Evolutionary conservation across 2,329 filamentous ascomycete species (phyloP).

Genomic region (Fusarium sublunatum): DNA sequence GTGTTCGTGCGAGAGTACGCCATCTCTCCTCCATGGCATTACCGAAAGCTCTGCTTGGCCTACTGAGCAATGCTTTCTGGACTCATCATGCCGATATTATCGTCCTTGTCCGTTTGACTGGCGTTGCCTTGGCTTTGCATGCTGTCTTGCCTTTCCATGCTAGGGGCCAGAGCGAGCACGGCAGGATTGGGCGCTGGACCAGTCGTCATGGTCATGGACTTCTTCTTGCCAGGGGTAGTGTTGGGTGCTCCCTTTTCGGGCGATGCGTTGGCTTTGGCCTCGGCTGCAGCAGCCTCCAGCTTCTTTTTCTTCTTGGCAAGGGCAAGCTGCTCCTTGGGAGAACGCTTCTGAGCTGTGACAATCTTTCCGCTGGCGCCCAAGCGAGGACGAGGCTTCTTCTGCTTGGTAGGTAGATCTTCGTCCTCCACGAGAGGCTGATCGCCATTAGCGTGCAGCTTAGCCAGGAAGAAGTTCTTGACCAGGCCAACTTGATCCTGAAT

Average conservation of each 20-base stretch:
- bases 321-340: conserved; percentile 83
- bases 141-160: conserved; percentile 70
- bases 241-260: conserved; percentile 52
- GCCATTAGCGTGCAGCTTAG: conserved; percentile 85
- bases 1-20: neutral
- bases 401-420: conserved; percentile 92
- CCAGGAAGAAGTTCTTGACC: conserved; percentile 90
- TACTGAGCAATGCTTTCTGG: conserved; percentile 77
- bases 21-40: conserved; percentile 9
- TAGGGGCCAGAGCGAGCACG: conserved; percentile 55
- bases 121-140: conserved; percentile 68
- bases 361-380: conserved; percentile 84
- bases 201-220: conserved; percentile 53
- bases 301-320: conserved; percentile 91
- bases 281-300: conserved; percentile 69
- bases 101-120: conserved; percentile 74
- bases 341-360: conserved; percentile 83
- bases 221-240: conserved; percentile 65
- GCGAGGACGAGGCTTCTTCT: conserved; percentile 77
- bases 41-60: conserved; percentile 37
- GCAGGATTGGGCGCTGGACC: conserved; percentile 54
- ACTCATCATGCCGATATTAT: conserved; percentile 82
- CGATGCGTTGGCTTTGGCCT: conserved; percentile 55
- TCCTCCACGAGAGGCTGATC: conserved; percentile 89
- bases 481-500: conserved; percentile 85